These are phyloP conservation scores for Mycena galopus DNA, from an alignment of 768 basidiomycete genomes.

Conservation along the genomic window DNA sequence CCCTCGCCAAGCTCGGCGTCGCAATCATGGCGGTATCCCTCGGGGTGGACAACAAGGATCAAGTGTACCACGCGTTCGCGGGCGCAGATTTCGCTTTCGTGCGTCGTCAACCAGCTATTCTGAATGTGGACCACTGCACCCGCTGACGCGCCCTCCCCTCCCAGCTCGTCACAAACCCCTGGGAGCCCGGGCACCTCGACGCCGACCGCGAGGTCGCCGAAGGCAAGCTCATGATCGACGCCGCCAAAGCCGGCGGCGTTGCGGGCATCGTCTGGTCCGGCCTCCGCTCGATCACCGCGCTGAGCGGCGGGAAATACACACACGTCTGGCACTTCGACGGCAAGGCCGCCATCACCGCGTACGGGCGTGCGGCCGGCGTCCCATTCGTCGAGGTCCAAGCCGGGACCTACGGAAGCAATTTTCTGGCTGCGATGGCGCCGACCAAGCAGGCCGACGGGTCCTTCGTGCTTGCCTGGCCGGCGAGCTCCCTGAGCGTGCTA, in stretches of 20 bases:
- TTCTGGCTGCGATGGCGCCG: neutral
- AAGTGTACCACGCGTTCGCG: conserved; percentile 7
- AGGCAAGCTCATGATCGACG: neutral
- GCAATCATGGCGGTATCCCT: conserved; percentile 6
- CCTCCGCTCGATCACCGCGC: neutral
- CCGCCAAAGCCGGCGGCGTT: neutral
- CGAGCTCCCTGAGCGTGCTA: no score
- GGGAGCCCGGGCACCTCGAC: neutral
- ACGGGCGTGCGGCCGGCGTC: neutral
- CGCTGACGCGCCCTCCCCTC: neutral
- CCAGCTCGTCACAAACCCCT: conserved; percentile 6
- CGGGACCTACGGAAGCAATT: neutral
- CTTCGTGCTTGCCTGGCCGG: neutral
- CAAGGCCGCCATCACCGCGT: neutral
- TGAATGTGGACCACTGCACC: no score
- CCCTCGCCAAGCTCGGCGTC: neutral
- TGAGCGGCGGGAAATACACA: no score
- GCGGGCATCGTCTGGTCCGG: conserved; percentile 12
- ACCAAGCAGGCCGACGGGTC: neutral
- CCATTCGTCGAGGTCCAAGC: conserved; percentile 2
- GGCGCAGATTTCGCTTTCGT: conserved; percentile 26
- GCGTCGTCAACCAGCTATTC: neutral
- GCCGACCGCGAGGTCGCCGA: neutral
- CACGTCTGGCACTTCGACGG: neutral
- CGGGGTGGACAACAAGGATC: no score